A percentile compares a stretch with the other conserved stretches of the same genome.
These are phyloP conservation scores for Aureobasidium mangrovei DNA, from an alignment of 2,329 filamentous ascomycete species.

Conservation along the genomic window DNA sequence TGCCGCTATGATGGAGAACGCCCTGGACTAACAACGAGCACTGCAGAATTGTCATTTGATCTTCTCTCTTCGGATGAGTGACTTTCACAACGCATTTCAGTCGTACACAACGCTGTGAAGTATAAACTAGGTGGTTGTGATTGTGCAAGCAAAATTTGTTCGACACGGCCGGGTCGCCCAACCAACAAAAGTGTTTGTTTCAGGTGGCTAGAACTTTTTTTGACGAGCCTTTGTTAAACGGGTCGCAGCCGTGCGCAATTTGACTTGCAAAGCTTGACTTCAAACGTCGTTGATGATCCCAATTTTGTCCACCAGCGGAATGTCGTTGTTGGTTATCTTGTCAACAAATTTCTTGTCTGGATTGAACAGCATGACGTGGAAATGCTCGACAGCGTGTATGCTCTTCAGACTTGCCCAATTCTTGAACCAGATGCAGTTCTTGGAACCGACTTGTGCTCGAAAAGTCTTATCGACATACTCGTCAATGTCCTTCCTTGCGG, in stretches of 20 bases:
- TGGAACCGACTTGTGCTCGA: constrained; percentile 40
- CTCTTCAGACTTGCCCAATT: constrained; percentile 84
- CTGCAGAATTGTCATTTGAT: too few species aligned
- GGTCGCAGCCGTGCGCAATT: not conserved
- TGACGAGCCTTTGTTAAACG: not conserved
- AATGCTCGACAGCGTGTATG: constrained; percentile 80
- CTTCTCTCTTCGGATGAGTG: too few species aligned
- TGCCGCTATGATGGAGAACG: too few species aligned
- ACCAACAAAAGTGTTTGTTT: not conserved
- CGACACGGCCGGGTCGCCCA: not conserved
- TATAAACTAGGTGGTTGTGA: too few species aligned
- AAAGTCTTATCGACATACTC: constrained; percentile 63
- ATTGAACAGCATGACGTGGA: constrained; percentile 84
- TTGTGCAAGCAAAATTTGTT: not conserved
- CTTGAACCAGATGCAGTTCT: constrained; percentile 74
- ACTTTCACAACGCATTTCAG: too few species aligned
- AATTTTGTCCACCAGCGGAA: constrained; percentile 44
- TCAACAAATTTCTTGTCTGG: constrained; percentile 61
- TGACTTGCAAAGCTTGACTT: not conserved
- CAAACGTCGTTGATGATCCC: constrained; percentile 7
- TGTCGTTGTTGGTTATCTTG: constrained; percentile 64
- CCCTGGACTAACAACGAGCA: too few species aligned
- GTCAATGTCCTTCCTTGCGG: constrained; percentile 57
- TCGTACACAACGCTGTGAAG: too few species aligned
- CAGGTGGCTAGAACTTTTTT: not conserved